phyloP scores from a whole-genome alignment of 768 basidiomycete genomes.

The Floccularia luteovirens region DNA sequence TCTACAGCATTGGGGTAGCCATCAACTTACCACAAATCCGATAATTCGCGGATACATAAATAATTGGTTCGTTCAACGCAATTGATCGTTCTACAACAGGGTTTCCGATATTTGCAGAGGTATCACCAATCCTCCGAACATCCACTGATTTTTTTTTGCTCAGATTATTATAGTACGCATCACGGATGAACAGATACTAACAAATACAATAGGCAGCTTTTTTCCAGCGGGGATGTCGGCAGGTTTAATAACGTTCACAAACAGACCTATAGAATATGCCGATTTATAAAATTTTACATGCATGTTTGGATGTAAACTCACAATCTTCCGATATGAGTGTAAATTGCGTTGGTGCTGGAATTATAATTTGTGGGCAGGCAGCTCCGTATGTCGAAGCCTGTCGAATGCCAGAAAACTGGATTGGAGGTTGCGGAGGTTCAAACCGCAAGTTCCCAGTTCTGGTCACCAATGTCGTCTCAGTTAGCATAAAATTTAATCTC shows the following conservation, averaged over 20 bases:
- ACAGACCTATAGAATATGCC: constrained; percentile 7
- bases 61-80: constrained; percentile 8
- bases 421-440: not conserved
- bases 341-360: not conserved
- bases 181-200: constrained; percentile 1
- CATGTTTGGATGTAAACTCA: not conserved
- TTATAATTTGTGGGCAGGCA: not conserved
- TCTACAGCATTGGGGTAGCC: constrained; percentile 8
- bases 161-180: not conserved
- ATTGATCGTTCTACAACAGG: constrained; percentile 10
- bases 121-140: constrained; percentile 7
- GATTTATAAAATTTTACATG: not conserved
- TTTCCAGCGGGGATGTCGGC: not conserved
- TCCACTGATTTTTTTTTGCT: constrained; percentile 8
- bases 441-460: not conserved
- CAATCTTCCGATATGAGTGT: constrained; percentile 1
- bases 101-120: constrained; percentile 1
- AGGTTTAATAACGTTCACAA: constrained; percentile 10
- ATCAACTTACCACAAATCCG: constrained; percentile 11
- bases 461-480: too few species aligned
- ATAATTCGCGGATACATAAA: constrained; percentile 16
- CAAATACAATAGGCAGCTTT: constrained; percentile 9
- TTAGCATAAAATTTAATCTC: not conserved
- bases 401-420: not conserved
- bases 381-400: not conserved